Conservation (phyloP, 1,139 yeast species). For the Saccharomyces pastorianus region DNA sequence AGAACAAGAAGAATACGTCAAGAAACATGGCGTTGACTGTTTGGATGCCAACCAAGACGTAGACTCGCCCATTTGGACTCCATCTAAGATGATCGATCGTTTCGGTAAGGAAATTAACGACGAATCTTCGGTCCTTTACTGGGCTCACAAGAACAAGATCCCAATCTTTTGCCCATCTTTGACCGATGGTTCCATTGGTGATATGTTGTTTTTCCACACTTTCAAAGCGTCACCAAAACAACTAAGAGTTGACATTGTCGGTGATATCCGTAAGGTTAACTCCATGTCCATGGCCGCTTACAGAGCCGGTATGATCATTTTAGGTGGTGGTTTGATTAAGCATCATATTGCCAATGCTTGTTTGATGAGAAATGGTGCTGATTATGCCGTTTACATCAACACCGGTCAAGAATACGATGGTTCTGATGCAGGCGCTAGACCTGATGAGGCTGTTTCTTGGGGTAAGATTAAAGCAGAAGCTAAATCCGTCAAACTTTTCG, state of each 20-base stretch:
- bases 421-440: conserved; percentile 98
- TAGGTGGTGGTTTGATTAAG: conserved; percentile 94
- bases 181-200: conserved; percentile 97
- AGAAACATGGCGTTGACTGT: conserved; percentile 39
- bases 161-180: conserved; percentile 96
- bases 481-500: conserved; percentile 79
- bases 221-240: conserved; percentile 89
- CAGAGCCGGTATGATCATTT: conserved; percentile 87
- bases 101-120: conserved; percentile 91
- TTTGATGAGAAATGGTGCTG: conserved; percentile 98
- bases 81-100: conserved; percentile 84
- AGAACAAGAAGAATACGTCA: conserved; percentile 71
- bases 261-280: conserved; percentile 84
- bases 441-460: conserved; percentile 98
- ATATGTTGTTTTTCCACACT: conserved; percentile 96
- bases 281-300: conserved; percentile 95
- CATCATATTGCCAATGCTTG: conserved; percentile 98
- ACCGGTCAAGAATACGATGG: conserved; percentile 99
- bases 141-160: conserved; percentile 95
- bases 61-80: conserved; percentile 76
- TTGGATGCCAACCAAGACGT: conserved; percentile 42
- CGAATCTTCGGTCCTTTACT: conserved; percentile 87
- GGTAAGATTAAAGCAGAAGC: conserved; percentile 97
- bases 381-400: conserved; percentile 90
- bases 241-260: conserved; percentile 81